Conservation (phyloP, 768 basidiomycete genomes). For the Leucocoprinus leucothites region DNA sequence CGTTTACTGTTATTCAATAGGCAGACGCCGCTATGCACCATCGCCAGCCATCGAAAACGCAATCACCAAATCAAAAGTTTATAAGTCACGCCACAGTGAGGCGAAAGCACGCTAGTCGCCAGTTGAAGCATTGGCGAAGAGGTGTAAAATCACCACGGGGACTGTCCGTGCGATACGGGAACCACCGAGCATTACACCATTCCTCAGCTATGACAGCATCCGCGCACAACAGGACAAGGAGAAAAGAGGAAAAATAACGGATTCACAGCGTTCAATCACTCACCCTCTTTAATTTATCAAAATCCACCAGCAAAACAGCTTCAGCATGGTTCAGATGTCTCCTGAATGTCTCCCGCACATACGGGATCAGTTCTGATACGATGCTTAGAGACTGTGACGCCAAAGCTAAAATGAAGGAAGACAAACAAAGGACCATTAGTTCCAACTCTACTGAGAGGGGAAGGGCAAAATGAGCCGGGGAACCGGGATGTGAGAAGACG, state of each 20-base stretch:
- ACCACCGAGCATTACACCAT: too few relatives aligned
- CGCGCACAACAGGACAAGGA: not conserved
- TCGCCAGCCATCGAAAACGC: not conserved
- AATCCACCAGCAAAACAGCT: conserved; percentile 95
- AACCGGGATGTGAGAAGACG: not conserved
- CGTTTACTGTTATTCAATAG: not conserved
- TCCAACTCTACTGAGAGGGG: not conserved
- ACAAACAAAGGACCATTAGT: conserved; percentile 8
- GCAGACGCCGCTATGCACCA: not conserved
- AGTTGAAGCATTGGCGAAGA: not conserved
- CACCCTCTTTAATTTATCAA: conserved; percentile 96
- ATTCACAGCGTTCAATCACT: conserved; percentile 22
- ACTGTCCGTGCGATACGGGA: not conserved
- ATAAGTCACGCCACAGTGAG: not conserved
- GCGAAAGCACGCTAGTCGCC: not conserved
- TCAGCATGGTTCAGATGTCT: conserved; percentile 93
- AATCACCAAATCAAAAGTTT: not conserved
- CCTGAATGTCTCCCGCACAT: conserved; percentile 92
- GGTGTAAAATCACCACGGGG: not conserved
- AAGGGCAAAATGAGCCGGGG: not conserved
- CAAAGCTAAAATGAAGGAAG: conserved; percentile 52
- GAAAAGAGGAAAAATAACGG: conserved; percentile 6
- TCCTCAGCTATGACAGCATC: too few relatives aligned
- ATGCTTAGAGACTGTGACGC: conserved; percentile 96
- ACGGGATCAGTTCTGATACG: conserved; percentile 91